These are phyloP conservation scores for Hypoxylon sp. DNA, from an alignment of 2,329 filamentous ascomycete genomes.

Conservation along the genomic window DNA sequence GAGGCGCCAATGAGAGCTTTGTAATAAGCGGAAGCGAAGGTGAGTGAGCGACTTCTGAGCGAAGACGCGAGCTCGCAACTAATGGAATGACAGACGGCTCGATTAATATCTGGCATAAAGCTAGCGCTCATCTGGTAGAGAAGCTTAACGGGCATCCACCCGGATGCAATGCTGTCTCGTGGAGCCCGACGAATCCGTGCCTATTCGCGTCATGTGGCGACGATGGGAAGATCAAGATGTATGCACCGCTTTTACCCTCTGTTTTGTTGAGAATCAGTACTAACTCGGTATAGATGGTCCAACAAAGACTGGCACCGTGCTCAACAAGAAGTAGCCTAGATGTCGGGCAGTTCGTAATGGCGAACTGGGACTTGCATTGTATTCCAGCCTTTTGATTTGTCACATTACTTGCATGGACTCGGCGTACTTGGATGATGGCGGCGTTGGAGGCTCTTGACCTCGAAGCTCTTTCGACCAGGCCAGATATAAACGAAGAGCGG, in stretches of 20 bases:
- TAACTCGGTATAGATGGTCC: slow-evolving; percentile 48
- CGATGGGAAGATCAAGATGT: slow-evolving; percentile 86
- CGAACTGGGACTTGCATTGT: slow-evolving; percentile 7
- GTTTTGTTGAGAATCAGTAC: neutral
- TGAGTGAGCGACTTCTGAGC: slow-evolving; percentile 63
- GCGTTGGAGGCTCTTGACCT: slow-evolving; percentile 25
- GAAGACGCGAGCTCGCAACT: neutral
- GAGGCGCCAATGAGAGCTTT: slow-evolving; percentile 90
- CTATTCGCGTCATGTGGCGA: slow-evolving; percentile 94
- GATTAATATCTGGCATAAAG: slow-evolving; percentile 91
- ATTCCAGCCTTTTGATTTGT: slow-evolving; percentile 18
- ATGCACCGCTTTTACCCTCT: slow-evolving; percentile 49
- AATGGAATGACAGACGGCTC: slow-evolving; percentile 58
- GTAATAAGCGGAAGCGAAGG: slow-evolving; percentile 92
- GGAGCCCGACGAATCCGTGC: slow-evolving; percentile 83
- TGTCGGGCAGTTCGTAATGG: slow-evolving; percentile 34
- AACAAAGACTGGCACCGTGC: slow-evolving; percentile 46
- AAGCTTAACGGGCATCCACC: slow-evolving; percentile 76
- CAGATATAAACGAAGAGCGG: neutral
- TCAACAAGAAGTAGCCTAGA: slow-evolving; percentile 30
- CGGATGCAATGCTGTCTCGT: slow-evolving; percentile 86
- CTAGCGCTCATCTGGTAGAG: slow-evolving; percentile 77
- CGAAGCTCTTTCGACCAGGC: slow-evolving; percentile 5
- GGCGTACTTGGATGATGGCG: slow-evolving; percentile 35
- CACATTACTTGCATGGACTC: slow-evolving; percentile 31